Evolutionary conservation across 176 grass and related monocot species (phyloP), one percentile per base, ranked within the genome.

Genomic region (Avena sativa): DNA sequence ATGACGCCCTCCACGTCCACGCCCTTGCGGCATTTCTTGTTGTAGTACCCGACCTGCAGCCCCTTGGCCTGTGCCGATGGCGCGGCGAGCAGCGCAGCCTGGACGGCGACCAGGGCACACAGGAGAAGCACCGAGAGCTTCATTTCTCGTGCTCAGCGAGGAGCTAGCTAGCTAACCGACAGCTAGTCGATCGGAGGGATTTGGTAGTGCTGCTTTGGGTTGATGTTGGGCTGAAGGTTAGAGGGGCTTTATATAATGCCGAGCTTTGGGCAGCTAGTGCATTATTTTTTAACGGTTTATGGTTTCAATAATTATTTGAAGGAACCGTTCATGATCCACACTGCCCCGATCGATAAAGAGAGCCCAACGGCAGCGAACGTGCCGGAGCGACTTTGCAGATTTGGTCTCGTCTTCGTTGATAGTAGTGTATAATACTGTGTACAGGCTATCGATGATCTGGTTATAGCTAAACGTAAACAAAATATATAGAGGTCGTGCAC

Each of bases 41-140:
- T 1, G 79, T 90, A 90, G 89, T 90, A 83, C 1, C 89, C 89
- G 89, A 90, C 84, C 89, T 83, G 1, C 20, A 86, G 79, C 40
- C 69, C 79, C 7, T 8, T 14, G 20, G 83, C 79, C 76, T 80
- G 9, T 16, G 16, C 74, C 46, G 80, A 23, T 26, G 88, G 38
- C 50, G n/a, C 15, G 19, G 16, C 51, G 68, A 86, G 73, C 52
- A 90, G 79, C n/a, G 32, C 79, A 32, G 79, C 72, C 79, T 86
- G 84, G 40, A 83, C 63, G 4, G 72, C 79, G 46, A 90, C 73
- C 16, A 90, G 79, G 15, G 30, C 84, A 65, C 52, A 71, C 15
- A 86, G 61, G 6, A 87, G 16, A 12, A 65, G 63, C 55, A 76
- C 84, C 16, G 89, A 79, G 28, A 90, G 79, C 84, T 3, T 90